Percentiles rank a stretch among this genome's conserved stretches.
These are phyloP conservation scores for Juglanconis juglandina DNA, from an alignment of 2,329 filamentous ascomycete genomes.

Conservation along the genomic window DNA sequence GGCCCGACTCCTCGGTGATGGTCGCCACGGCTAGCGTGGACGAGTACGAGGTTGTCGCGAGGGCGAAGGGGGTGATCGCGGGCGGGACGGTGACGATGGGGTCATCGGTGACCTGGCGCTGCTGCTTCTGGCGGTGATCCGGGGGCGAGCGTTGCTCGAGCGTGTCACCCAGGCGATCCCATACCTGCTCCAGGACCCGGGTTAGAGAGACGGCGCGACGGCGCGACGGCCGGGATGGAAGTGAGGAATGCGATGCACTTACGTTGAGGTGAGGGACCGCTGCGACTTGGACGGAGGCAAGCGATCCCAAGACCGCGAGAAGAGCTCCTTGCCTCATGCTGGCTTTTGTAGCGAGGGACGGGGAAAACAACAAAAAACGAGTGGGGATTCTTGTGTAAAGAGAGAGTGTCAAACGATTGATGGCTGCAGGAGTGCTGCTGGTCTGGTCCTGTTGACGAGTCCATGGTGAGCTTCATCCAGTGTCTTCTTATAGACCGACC, in stretches of 20 bases:
- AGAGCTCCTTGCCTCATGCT: conserved; percentile 8
- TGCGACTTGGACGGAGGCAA: neutral
- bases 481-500: neutral
- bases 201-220: neutral
- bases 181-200: neutral
- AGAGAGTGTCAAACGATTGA: neutral
- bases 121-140: neutral
- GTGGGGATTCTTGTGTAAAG: neutral
- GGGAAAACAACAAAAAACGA: neutral
- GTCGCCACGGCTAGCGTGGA: no score
- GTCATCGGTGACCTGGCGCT: neutral
- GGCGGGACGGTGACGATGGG: neutral
- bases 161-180: neutral
- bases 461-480: neutral
- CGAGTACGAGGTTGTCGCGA: no score
- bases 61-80: neutral
- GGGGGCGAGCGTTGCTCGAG: neutral
- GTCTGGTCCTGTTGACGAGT: neutral
- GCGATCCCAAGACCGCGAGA: conserved; percentile 1
- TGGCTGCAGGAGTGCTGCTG: neutral
- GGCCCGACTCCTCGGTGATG: no score
- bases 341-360: neutral
- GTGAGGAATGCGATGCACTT: neutral
- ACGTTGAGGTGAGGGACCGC: conserved; percentile 3
- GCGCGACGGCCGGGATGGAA: no score